These are phyloP conservation scores for Caloboletus firmus DNA, from an alignment of 1,284 basidiomycete species.

Conservation along the genomic window DNA sequence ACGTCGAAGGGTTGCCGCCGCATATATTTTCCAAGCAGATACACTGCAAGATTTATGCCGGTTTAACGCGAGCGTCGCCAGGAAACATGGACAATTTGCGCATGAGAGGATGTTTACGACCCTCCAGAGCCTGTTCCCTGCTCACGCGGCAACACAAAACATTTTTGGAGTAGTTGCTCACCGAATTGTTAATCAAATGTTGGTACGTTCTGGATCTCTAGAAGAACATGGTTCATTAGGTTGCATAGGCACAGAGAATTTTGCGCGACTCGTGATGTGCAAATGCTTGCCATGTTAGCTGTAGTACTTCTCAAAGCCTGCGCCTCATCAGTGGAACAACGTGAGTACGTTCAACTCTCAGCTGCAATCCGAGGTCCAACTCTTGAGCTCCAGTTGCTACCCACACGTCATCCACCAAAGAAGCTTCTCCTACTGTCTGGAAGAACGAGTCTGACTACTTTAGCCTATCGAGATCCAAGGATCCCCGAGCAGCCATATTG, in stretches of 20 bases:
- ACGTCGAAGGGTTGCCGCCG: constrained; percentile 60
- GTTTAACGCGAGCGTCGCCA: constrained; percentile 61
- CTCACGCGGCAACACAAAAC: constrained; percentile 19
- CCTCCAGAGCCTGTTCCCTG: constrained; percentile 54
- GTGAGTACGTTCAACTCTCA: constrained; percentile 23
- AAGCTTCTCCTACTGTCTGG: constrained; percentile 15
- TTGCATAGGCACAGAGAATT: constrained; percentile 61
- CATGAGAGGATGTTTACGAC: constrained; percentile 75
- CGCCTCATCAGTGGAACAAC: constrained; percentile 18
- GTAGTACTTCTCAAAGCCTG: constrained; percentile 59
- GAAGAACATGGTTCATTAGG: constrained; percentile 7
- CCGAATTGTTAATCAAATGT: constrained; percentile 47
- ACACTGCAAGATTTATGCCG: constrained; percentile 53
- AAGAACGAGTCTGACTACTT: constrained; percentile 48
- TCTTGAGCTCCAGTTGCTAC: neutral
- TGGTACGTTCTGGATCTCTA: constrained; percentile 25
- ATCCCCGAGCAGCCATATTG: constrained; percentile 27
- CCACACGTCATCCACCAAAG: constrained; percentile 22
- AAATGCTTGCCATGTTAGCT: constrained; percentile 80
- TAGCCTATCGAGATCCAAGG: constrained; percentile 41
- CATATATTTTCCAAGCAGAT: constrained; percentile 56
- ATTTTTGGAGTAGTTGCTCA: constrained; percentile 31
- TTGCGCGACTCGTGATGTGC: constrained; percentile 67
- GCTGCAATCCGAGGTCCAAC: neutral
- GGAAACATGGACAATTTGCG: constrained; percentile 58